phyloP scores from a whole-genome alignment of 768 basidiomycete genomes.

The Boletus vermiculosoides region DNA sequence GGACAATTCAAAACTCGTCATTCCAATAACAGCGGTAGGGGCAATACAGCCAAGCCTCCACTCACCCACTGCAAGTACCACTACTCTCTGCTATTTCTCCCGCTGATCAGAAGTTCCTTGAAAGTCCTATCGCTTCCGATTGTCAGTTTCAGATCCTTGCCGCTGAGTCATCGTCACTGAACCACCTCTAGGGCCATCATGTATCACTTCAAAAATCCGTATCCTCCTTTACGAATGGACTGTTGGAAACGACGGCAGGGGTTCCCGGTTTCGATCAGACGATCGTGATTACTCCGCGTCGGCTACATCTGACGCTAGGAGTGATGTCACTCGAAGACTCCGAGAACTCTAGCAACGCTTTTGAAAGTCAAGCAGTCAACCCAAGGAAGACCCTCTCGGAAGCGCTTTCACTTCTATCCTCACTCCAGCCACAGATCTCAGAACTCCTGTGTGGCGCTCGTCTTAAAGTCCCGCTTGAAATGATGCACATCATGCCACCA shows the following conservation, averaged over 20 bases:
- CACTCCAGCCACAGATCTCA: constrained; percentile 39
- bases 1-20: constrained; percentile 3
- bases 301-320: constrained; percentile 74
- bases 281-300: constrained; percentile 52
- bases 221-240: constrained; percentile 34
- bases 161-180: constrained; percentile 12
- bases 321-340: constrained; percentile 58
- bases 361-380: neutral
- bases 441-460: constrained; percentile 35
- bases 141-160: constrained; percentile 31
- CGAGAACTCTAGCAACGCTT: neutral
- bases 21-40: neutral
- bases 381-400: constrained; percentile 34
- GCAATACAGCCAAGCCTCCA: constrained; percentile 4
- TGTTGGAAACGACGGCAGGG: constrained; percentile 26
- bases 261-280: constrained; percentile 55
- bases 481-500: constrained; percentile 50
- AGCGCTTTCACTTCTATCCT: constrained; percentile 45
- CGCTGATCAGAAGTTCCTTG: constrained; percentile 1
- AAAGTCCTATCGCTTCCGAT: constrained; percentile 34
- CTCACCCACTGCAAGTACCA: constrained; percentile 29
- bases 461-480: constrained; percentile 43
- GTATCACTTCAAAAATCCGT: constrained; percentile 36
- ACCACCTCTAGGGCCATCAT: constrained; percentile 40
- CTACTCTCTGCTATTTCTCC: neutral